These are phyloP conservation scores for Nannochloris sp. DNA, from an alignment of 139 green algal species.

Conservation along the genomic window DNA sequence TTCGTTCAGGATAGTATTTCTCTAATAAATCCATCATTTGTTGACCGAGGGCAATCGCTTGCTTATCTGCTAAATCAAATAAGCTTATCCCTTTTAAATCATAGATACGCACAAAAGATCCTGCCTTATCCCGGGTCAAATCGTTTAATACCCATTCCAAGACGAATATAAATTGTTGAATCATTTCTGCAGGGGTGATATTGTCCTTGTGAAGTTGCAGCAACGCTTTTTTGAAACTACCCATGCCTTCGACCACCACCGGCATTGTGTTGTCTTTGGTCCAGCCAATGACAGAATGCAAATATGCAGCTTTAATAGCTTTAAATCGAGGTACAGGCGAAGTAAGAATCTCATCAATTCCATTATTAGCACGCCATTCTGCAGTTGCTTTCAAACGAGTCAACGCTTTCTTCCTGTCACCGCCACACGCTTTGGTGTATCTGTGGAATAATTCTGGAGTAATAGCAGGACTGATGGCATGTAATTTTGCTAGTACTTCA, in stretches of 20 bases:
- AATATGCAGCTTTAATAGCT: slow-evolving; percentile 1
- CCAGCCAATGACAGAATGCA: background rate
- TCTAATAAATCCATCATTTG: slow-evolving; percentile 10
- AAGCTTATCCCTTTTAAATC: slow-evolving; percentile 7
- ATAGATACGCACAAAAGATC: slow-evolving; percentile 9
- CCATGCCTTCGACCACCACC: slow-evolving; percentile 6
- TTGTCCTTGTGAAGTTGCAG: background rate
- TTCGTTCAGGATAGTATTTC: slow-evolving; percentile 6
- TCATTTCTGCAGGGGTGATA: background rate
- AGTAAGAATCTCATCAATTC: background rate
- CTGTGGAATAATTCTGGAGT: background rate
- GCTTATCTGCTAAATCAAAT: background rate
- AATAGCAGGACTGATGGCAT: background rate
- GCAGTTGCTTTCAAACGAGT: background rate
- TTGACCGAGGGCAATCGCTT: slow-evolving; percentile 3
- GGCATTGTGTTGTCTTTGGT: slow-evolving; percentile 3
- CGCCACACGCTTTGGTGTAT: slow-evolving; percentile 1
- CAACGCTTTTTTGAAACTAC: slow-evolving; percentile 2
- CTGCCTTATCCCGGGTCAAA: background rate
- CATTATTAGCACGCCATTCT: slow-evolving; percentile 5
- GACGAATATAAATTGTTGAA: slow-evolving; percentile 12
- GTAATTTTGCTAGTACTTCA: background rate
- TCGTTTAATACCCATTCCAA: background rate
- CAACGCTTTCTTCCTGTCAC: background rate
- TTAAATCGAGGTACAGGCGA: background rate